Evolutionary conservation across 805 yeast genomes (phyloP), one percentile per base, ranked within the genome.

Genomic region (Komagataella pseudopastoris): DNA sequence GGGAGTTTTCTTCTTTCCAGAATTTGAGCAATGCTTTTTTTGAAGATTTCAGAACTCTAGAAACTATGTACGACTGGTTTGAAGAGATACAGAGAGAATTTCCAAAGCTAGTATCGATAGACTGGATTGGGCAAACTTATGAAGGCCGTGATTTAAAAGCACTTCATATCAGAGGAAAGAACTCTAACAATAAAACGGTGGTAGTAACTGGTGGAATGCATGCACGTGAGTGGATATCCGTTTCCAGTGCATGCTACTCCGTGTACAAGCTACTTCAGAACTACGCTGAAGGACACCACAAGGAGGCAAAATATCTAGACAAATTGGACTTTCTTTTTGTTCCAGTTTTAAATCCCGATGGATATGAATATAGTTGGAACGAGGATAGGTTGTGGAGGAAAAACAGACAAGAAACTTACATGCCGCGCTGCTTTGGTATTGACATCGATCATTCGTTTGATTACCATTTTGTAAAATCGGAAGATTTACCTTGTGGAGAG

Each of bases 331-430:
- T 85, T 58, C 63, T 86, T 39, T 80, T 89, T 56, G 73, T 88
- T 30, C 97, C 97, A 0, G 86, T 88, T 10, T 76, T 82, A 64
- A 89, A 89, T 60, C 96, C 96, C 1, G 97, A 89, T 66, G 97
- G 97, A 0, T 89, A 89, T 63, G 86, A 72, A 12, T 84, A 85
- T 63, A 73, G 95, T 2, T 89, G 96, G 96, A 72, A 71, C 2
- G 60, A 68, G 23, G 96, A 89, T 62, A 70, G 97, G 52, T 68
- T 89, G 53, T 89, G 97, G 97, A 71, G 93, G 48, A 89, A 89
- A 60, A 89, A 88, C 65, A 74, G 96, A 54, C 96, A 89, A 65
- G 78, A 79, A 51, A 83, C 93, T 0, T 76, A 71, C 49, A 63
- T 75, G 49, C 79, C 85, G 6, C 65, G 74, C 46, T 89, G 97